Conservation (phyloP, 768 basidiomycete species). For the Pleurotus salmoneostramineus region DNA sequence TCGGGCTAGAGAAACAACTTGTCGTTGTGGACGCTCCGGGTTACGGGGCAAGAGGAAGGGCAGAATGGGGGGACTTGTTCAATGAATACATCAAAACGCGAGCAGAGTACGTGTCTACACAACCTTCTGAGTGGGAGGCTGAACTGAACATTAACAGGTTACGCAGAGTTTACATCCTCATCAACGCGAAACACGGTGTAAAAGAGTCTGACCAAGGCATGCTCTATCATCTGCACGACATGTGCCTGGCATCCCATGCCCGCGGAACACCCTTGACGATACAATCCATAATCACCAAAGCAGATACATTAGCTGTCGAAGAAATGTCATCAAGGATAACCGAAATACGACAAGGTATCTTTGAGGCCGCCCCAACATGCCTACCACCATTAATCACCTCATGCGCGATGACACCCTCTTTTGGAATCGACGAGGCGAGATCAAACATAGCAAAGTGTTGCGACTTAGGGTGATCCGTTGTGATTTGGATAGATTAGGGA, state of each 20-base stretch:
- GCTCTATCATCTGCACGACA: slow-evolving; percentile 47
- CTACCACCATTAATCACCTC: slow-evolving; percentile 63
- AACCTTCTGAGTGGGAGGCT: too few relatives aligned
- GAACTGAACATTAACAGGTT: slow-evolving; percentile 36
- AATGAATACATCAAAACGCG: slow-evolving; percentile 59
- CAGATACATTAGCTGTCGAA: slow-evolving; percentile 42
- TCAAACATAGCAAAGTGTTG: slow-evolving; percentile 60
- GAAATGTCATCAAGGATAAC: slow-evolving; percentile 31
- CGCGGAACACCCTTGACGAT: slow-evolving; percentile 48
- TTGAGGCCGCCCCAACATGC: slow-evolving; percentile 54
- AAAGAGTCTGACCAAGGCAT: slow-evolving; percentile 55
- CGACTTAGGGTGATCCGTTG: slow-evolving; percentile 25
- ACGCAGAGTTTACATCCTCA: slow-evolving; percentile 63
- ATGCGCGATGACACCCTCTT: slow-evolving; percentile 39
- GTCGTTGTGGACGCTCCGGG: slow-evolving; percentile 80
- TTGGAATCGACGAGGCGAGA: slow-evolving; percentile 56
- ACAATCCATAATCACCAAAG: slow-evolving; percentile 73
- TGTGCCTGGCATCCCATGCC: slow-evolving; percentile 28
- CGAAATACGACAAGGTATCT: slow-evolving; percentile 47
- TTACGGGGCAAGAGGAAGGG: slow-evolving; percentile 69
- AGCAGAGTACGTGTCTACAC: background rate
- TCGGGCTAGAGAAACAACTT: slow-evolving; percentile 54
- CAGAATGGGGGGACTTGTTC: slow-evolving; percentile 74
- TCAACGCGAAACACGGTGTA: slow-evolving; percentile 66
- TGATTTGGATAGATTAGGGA: background rate